Conservation (phyloP, 768 basidiomycete genomes). For the Melanogaster broomeanus region DNA sequence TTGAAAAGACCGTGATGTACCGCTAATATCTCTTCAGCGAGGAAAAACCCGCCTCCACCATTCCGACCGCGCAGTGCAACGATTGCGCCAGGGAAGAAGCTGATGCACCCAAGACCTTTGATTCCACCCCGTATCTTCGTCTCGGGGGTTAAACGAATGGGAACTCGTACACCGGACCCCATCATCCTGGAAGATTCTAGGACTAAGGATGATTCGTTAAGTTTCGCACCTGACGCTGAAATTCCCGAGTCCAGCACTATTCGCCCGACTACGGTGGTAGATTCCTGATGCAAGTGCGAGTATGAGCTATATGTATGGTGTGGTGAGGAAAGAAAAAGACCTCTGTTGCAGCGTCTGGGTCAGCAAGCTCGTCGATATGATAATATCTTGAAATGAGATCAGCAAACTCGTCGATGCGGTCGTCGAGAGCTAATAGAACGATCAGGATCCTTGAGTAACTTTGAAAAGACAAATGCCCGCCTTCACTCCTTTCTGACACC, state of each 20-base stretch:
- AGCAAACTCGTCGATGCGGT: constrained; percentile 83
- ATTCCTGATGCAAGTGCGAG: constrained; percentile 44
- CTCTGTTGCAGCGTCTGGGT: constrained; percentile 64
- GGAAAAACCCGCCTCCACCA: constrained; percentile 87
- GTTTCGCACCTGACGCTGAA: constrained; percentile 55
- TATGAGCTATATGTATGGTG: neutral
- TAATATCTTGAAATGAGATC: constrained; percentile 74
- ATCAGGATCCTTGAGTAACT: neutral
- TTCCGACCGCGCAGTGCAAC: constrained; percentile 87
- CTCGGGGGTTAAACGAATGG: constrained; percentile 67
- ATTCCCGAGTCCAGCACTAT: constrained; percentile 70
- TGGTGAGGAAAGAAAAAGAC: constrained; percentile 29
- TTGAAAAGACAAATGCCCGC: constrained; percentile 38
- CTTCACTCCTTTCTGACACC: constrained; percentile 78
- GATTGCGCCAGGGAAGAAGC: constrained; percentile 88
- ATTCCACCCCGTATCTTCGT: constrained; percentile 66
- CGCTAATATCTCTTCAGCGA: constrained; percentile 76
- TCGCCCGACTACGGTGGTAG: constrained; percentile 71
- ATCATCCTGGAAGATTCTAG: constrained; percentile 85
- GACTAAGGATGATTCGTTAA: constrained; percentile 71
- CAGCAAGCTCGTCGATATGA: constrained; percentile 69
- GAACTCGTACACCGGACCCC: constrained; percentile 63
- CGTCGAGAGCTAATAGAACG: constrained; percentile 66
- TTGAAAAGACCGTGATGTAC: constrained; percentile 46
- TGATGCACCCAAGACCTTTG: constrained; percentile 62